phyloP scores from a whole-genome alignment of 2,329 filamentous ascomycete genomes.

The Fusarium drepaniforme region DNA sequence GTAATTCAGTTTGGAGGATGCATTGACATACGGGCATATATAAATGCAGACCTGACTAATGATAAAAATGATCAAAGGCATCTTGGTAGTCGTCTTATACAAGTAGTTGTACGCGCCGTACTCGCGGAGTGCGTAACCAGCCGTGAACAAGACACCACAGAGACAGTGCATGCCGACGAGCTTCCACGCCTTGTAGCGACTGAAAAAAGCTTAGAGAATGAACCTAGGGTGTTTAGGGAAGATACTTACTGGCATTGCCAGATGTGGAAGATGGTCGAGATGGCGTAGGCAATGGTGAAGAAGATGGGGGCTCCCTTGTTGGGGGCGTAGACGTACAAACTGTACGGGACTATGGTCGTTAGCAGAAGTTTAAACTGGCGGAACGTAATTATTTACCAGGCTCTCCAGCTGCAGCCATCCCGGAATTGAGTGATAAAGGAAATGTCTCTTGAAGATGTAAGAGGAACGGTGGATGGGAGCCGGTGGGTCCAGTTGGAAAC shows the following conservation, averaged over 20 bases:
- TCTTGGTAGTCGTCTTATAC: constrained; percentile 41
- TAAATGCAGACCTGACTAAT: constrained; percentile 55
- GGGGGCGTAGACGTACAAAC: constrained; percentile 60
- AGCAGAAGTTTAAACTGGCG: neutral
- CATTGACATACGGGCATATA: constrained; percentile 51
- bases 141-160: constrained; percentile 62
- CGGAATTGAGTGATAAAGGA: neutral
- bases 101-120: constrained; percentile 63
- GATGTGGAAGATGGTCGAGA: constrained; percentile 61
- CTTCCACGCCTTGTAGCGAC: constrained; percentile 64
- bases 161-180: constrained; percentile 63
- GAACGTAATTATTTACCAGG: neutral
- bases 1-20: too few relatives aligned
- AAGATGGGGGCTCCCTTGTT: constrained; percentile 66
- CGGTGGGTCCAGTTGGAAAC: too few relatives aligned
- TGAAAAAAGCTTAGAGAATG: constrained; percentile 30
- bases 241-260: constrained; percentile 61
- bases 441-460: neutral
- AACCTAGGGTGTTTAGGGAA: neutral
- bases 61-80: constrained; percentile 54
- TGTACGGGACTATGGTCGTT: neutral
- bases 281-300: constrained; percentile 61
- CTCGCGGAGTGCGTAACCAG: constrained; percentile 66
- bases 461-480: neutral
- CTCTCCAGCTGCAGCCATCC: neutral